These are phyloP conservation scores for Suillus luteus DNA, from an alignment of 768 basidiomycete genomes.

Conservation along the genomic window DNA sequence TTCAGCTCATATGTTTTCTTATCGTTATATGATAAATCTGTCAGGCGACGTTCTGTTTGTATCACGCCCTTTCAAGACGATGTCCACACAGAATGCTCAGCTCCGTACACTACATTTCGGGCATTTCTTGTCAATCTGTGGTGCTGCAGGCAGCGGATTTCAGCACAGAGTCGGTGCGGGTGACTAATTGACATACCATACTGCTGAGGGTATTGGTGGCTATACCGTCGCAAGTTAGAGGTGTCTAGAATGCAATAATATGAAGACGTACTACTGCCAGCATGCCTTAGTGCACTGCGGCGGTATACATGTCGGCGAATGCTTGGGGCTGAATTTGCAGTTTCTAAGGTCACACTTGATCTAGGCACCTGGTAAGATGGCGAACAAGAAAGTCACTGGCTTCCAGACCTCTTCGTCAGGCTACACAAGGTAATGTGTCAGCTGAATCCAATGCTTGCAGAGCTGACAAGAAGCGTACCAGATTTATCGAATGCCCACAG, in stretches of 20 bases:
- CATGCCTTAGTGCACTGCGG: conserved; percentile 57
- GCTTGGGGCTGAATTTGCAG: conserved; percentile 66
- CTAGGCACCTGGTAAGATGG: conserved; percentile 33
- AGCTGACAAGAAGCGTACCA: conserved; percentile 37
- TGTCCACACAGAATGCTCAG: conserved; percentile 13
- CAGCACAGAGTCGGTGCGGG: conserved; percentile 5
- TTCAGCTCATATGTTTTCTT: conserved; percentile 1
- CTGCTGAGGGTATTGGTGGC: conserved; percentile 66
- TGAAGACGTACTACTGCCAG: conserved; percentile 66
- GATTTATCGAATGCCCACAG: conserved; percentile 54
- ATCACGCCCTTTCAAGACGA: conserved; percentile 11
- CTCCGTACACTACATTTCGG: conserved; percentile 42
- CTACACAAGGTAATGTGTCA: conserved; percentile 31
- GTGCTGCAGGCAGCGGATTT: conserved; percentile 39
- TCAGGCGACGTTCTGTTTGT: conserved; percentile 9
- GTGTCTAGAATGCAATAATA: background rate
- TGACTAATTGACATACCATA: conserved; percentile 45
- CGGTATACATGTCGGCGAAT: conserved; percentile 50
- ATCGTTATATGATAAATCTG: conserved; percentile 7
- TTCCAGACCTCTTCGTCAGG: conserved; percentile 57
- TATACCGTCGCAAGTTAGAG: conserved; percentile 28
- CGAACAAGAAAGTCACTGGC: conserved; percentile 8
- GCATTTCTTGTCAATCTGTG: conserved; percentile 61
- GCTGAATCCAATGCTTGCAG: background rate
- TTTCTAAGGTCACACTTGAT: conserved; percentile 60